Percentiles rank a stretch among this genome's conserved stretches.
phyloP scores from a whole-genome alignment of 177 flowering plant genomes.

The Vitis hybrid region DNA sequence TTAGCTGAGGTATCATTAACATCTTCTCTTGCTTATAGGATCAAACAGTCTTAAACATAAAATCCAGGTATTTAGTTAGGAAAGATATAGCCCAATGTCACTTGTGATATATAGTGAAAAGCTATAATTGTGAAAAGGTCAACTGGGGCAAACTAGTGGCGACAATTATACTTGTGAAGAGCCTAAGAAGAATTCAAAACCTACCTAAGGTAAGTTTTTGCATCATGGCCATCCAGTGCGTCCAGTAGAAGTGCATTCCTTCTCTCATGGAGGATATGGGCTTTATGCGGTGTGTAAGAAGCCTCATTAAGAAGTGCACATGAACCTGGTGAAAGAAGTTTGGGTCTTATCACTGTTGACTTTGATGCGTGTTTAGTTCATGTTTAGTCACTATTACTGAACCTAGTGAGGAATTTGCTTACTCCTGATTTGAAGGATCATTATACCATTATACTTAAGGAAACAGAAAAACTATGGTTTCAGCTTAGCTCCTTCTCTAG shows the following conservation, averaged over 20 bases:
- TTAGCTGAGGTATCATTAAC: neutral
- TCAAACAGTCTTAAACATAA: neutral
- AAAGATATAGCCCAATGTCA: neutral
- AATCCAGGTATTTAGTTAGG: neutral
- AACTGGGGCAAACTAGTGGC: neutral
- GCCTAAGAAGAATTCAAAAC: neutral
- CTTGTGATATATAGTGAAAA: neutral
- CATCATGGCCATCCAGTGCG: neutral
- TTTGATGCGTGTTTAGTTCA: too few relatives aligned
- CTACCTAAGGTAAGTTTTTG: neutral
- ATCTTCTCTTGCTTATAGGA: neutral
- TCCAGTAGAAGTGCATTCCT: neutral
- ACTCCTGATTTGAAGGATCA: too few relatives aligned
- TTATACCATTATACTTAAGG: too few relatives aligned
- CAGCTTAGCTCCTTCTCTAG: too few relatives aligned
- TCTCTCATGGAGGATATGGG: neutral
- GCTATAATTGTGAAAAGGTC: neutral
- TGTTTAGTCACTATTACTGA: too few relatives aligned
- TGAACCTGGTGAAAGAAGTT: neutral
- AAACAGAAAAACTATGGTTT: too few relatives aligned
- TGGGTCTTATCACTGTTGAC: neutral
- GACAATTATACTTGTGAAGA: neutral
- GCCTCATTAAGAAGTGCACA: neutral
- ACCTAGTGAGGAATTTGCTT: too few relatives aligned
- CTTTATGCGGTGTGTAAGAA: neutral